These are phyloP conservation scores for Pseudopyrenochaeta lycopersici DNA, from an alignment of 2,329 filamentous ascomycete species.

Conservation along the genomic window DNA sequence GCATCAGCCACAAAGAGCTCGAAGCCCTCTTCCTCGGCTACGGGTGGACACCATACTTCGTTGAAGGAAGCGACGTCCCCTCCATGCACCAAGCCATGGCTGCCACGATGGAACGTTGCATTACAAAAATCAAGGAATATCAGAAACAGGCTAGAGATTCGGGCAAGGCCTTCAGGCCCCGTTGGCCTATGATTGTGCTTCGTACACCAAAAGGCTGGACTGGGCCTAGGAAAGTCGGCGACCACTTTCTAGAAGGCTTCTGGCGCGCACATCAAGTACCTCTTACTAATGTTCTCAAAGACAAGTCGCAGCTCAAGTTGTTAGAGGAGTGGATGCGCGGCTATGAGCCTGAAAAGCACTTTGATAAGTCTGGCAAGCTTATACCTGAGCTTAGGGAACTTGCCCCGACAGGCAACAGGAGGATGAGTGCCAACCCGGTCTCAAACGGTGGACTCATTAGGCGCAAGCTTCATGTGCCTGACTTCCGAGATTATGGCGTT, in stretches of 20 bases:
- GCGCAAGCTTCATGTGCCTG: slow-evolving; percentile 73
- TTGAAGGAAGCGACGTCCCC: slow-evolving; percentile 76
- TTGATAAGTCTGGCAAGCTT: slow-evolving; percentile 70
- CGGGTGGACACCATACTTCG: slow-evolving; percentile 82
- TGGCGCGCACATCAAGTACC: slow-evolving; percentile 83
- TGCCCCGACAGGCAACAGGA: slow-evolving; percentile 69
- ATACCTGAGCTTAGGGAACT: slow-evolving; percentile 70
- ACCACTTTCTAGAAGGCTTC: slow-evolving; percentile 78
- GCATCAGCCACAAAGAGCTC: slow-evolving; percentile 78
- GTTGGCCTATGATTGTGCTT: slow-evolving; percentile 82
- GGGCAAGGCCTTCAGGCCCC: slow-evolving; percentile 73
- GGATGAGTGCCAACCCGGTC: slow-evolving; percentile 82
- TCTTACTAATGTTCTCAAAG: slow-evolving; percentile 73
- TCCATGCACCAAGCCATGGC: slow-evolving; percentile 87
- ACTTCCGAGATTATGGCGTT: slow-evolving; percentile 74
- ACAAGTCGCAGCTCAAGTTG: slow-evolving; percentile 70
- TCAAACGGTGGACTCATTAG: slow-evolving; percentile 74
- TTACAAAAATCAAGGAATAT: slow-evolving; percentile 72
- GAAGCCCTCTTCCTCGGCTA: slow-evolving; percentile 75
- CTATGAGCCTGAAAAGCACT: slow-evolving; percentile 78
- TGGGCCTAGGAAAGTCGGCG: slow-evolving; percentile 71
- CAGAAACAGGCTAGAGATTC: slow-evolving; percentile 77
- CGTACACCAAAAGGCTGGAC: slow-evolving; percentile 84
- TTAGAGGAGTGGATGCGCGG: slow-evolving; percentile 81
- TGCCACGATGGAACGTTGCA: slow-evolving; percentile 75